Evolutionary conservation across 306 rosid species (phyloP).

Genomic region (Myrica gale): DNA sequence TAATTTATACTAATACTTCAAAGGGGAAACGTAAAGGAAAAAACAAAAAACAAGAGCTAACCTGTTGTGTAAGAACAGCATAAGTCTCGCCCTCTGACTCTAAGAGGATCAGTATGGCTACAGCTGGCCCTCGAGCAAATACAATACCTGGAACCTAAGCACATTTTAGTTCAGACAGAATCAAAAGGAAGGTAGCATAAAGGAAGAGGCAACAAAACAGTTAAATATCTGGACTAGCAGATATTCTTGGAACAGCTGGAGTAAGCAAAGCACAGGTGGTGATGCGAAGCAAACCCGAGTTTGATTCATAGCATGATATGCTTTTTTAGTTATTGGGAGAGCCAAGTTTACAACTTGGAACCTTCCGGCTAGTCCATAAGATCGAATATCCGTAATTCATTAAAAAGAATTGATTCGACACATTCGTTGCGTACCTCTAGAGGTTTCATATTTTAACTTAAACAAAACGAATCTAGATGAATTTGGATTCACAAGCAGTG

Average conservation of each 20-base stretch:
- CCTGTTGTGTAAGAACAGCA: conserved; percentile 94
- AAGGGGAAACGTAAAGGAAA: no score
- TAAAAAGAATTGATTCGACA: no score
- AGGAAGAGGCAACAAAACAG: conserved; percentile 6
- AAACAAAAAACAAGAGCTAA: conserved; percentile 10
- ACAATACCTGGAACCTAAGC: conserved; percentile 90
- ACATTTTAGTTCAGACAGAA: conserved; percentile 40
- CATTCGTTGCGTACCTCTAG: no score
- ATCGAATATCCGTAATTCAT: no score
- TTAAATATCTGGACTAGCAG: neutral
- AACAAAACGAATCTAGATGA: conserved; percentile 4
- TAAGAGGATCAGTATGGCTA: conserved; percentile 74
- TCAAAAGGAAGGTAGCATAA: conserved; percentile 28
- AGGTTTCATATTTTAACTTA: no score
- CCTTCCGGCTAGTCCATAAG: no score
- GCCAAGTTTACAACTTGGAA: no score
- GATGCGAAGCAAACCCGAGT: no score
- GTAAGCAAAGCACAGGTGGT: no score
- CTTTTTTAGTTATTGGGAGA: no score
- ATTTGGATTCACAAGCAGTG: conserved; percentile 11
- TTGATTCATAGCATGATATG: no score
- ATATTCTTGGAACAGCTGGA: neutral
- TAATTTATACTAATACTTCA: neutral
- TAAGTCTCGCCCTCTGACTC: conserved; percentile 76
- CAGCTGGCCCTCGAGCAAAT: conserved; percentile 97